A percentile compares a stretch with the other conserved stretches of the same genome.
Evolutionary conservation across 148 eudicot species (phyloP).

Genomic region (Cornus kousa): DNA sequence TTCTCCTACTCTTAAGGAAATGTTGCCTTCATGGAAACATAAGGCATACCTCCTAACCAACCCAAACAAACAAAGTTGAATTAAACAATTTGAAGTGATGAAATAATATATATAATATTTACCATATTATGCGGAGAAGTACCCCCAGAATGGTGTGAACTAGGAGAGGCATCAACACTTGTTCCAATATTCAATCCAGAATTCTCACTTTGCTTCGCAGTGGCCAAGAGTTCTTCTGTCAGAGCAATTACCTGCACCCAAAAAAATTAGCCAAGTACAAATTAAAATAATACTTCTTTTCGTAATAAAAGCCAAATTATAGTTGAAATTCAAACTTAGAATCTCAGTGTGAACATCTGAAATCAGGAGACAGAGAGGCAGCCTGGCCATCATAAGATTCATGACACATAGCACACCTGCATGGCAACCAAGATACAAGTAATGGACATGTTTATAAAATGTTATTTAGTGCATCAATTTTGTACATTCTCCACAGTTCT

Average conservation of each 20-base stretch:
- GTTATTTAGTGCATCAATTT: slow-evolving; percentile 17
- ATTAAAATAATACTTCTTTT: not conserved
- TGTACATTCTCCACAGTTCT: slow-evolving; percentile 16
- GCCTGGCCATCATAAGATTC: slow-evolving; percentile 69
- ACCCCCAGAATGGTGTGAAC: slow-evolving; percentile 29
- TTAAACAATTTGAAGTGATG: slow-evolving; percentile 1
- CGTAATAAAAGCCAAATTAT: slow-evolving; percentile 19
- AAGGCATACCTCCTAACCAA: not conserved
- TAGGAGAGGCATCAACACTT: slow-evolving; percentile 48
- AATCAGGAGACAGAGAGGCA: slow-evolving; percentile 58
- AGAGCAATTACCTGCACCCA: slow-evolving; percentile 74
- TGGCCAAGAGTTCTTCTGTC: slow-evolving; percentile 87
- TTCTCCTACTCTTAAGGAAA: not conserved
- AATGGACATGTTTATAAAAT: slow-evolving; percentile 73
- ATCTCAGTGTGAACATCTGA: slow-evolving; percentile 64
- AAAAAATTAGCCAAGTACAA: slow-evolving; percentile 10
- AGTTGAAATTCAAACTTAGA: slow-evolving; percentile 47
- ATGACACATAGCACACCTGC: slow-evolving; percentile 86
- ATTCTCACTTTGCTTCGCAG: slow-evolving; percentile 75
- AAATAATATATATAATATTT: slow-evolving; percentile 2
- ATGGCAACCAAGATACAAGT: slow-evolving; percentile 74
- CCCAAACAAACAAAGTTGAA: not conserved
- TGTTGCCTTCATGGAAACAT: not conserved
- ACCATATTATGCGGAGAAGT: slow-evolving; percentile 42
- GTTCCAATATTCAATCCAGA: slow-evolving; percentile 40